phyloP scores from a whole-genome alignment of 768 basidiomycete species.

The Hirschioporus abietinus region DNA sequence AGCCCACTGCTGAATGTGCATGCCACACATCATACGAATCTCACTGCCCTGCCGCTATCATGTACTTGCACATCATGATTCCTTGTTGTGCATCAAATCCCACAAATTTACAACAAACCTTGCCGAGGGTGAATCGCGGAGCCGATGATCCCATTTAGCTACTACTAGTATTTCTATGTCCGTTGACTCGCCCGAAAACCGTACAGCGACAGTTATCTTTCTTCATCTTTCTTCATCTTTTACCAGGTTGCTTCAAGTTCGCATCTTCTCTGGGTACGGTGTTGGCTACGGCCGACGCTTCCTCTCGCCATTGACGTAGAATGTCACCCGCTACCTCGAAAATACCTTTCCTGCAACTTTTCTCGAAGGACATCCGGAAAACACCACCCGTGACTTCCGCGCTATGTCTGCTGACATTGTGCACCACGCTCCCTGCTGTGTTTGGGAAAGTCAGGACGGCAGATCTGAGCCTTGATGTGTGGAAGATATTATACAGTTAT shows the following conservation, averaged over 20 bases:
- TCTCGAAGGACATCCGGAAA: neutral
- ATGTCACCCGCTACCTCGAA: neutral
- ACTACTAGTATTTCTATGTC: neutral
- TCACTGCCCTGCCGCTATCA: too few species aligned
- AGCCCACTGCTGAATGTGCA: too few species aligned
- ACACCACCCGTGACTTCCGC: neutral
- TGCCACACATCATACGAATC: too few species aligned
- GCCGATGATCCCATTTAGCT: neutral
- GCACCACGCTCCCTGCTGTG: neutral
- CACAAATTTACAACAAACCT: too few species aligned
- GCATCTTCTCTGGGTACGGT: too few species aligned
- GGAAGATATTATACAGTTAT: neutral
- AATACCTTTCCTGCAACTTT: neutral
- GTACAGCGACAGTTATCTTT: too few species aligned
- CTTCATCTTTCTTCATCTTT: too few species aligned
- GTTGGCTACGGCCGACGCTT: too few species aligned
- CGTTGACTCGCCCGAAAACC: too few species aligned
- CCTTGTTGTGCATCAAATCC: too few species aligned
- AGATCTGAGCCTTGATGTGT: neutral
- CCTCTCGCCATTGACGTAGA: neutral
- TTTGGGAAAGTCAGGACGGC: neutral
- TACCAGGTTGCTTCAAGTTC: too few species aligned
- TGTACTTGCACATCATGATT: too few species aligned
- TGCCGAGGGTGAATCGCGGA: neutral
- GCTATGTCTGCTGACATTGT: neutral